A percentile compares a stretch with the other conserved stretches of the same genome.
These are phyloP conservation scores for Ajuga chamaepitys DNA, from an alignment of 257 asterid genomes.

Conservation along the genomic window DNA sequence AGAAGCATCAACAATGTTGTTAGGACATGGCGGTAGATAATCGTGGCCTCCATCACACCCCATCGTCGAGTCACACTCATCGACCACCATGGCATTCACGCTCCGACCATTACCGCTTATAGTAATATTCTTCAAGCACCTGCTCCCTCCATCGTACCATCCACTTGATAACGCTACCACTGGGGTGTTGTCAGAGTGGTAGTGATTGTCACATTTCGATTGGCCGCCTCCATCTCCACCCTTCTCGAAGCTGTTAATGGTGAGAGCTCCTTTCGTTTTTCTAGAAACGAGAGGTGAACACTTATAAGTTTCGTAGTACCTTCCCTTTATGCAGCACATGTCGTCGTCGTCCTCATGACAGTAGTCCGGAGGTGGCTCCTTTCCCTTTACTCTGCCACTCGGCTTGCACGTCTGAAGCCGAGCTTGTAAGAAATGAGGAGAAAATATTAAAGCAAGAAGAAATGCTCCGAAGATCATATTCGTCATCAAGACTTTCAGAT, in stretches of 20 bases:
- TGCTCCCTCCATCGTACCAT: conserved; percentile 24
- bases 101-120: conserved; percentile 25
- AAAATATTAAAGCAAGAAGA: no score
- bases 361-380: conserved; percentile 30
- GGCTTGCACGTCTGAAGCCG: conserved; percentile 24
- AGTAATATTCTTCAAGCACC: conserved; percentile 20
- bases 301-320: conserved; percentile 19
- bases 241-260: conserved; percentile 27
- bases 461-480: no score
- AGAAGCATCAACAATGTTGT: conserved; percentile 38
- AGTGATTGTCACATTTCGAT: conserved; percentile 24
- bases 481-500: no score
- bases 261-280: conserved; percentile 23
- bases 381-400: conserved; percentile 26
- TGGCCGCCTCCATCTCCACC: conserved; percentile 40
- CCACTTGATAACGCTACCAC: conserved; percentile 36
- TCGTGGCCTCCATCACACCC: conserved; percentile 32
- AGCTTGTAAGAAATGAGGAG: no score
- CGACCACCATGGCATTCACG: conserved; percentile 30
- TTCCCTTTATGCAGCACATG: conserved; percentile 26
- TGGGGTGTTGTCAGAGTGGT: conserved; percentile 29
- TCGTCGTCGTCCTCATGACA: conserved; percentile 29
- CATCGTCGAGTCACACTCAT: conserved; percentile 37
- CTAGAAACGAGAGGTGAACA: conserved; percentile 27
- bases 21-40: conserved; percentile 39